A percentile compares a stretch with the other conserved stretches of the same genome.
phyloP scores from a whole-genome alignment of 2,329 filamentous ascomycete species.

The Aureobasidium mangrovei region DNA sequence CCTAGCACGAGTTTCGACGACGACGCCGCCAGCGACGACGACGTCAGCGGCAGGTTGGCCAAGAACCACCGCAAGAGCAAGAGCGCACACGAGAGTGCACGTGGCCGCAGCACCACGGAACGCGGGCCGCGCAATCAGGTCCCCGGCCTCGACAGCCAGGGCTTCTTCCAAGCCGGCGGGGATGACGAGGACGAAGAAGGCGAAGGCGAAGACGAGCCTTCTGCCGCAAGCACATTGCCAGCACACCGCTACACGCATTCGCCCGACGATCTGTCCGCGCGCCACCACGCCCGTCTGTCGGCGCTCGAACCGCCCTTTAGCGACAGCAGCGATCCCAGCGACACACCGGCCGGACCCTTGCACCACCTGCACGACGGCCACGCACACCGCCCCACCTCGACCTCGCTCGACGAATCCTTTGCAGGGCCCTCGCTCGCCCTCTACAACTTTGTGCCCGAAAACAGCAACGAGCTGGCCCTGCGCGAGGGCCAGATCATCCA shows the following conservation, averaged over 20 bases:
- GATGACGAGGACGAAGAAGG: conserved; percentile 6
- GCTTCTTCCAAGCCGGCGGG: conserved; percentile 5
- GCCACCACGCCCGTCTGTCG: conserved; percentile 3
- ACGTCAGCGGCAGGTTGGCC: conserved; percentile 11
- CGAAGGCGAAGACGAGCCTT: neutral
- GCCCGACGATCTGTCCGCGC: conserved; percentile 13
- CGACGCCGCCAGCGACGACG: conserved; percentile 16
- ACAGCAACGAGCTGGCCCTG: conserved; percentile 89
- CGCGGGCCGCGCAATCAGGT: conserved; percentile 10
- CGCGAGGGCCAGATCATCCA: conserved; percentile 93
- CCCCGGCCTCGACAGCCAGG: conserved; percentile 11
- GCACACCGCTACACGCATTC: conserved; percentile 28
- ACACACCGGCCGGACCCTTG: conserved; percentile 2
- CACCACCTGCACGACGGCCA: conserved; percentile 12
- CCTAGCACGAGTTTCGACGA: conserved; percentile 28
- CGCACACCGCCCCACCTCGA: conserved; percentile 15
- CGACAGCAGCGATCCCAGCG: conserved; percentile 14
- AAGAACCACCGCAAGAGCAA: conserved; percentile 28
- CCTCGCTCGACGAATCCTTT: conserved; percentile 89
- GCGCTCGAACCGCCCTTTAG: conserved; percentile 10
- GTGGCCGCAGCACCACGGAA: conserved; percentile 4
- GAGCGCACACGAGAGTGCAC: conserved; percentile 79
- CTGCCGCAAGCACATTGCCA: conserved; percentile 24
- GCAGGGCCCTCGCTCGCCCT: conserved; percentile 92
- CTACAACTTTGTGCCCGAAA: conserved; percentile 90